A percentile compares a stretch with the other conserved stretches of the same genome.
Conservation (phyloP, 2,329 filamentous ascomycete species). For the Aspergillus udagawae region DNA sequence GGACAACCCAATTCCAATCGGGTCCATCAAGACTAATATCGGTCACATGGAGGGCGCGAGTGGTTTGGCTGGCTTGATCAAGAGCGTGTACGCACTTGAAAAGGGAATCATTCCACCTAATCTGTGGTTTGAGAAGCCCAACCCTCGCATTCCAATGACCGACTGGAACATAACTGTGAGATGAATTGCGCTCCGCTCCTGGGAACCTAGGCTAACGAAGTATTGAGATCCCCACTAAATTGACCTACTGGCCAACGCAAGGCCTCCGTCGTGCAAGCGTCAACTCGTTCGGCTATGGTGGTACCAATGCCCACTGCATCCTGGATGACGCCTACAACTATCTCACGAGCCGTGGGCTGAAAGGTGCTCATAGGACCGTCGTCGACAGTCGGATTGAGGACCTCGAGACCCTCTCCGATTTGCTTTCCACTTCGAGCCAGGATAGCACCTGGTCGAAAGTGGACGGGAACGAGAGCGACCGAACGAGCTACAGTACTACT, state of each 20-base stretch:
- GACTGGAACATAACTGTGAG: background rate
- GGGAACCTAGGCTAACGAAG: too few relatives aligned
- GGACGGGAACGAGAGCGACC: too few relatives aligned
- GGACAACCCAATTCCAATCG: constrained; percentile 1
- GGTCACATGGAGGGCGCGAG: constrained; percentile 28
- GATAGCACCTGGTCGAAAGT: too few relatives aligned
- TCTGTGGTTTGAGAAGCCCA: too few relatives aligned
- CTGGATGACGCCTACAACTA: constrained; percentile 7
- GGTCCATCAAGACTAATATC: constrained; percentile 4
- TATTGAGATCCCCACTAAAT: background rate
- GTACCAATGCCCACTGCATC: constrained; percentile 17
- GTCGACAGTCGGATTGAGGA: background rate
- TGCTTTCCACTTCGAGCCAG: too few relatives aligned
- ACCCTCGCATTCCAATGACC: too few relatives aligned
- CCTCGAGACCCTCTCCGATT: too few relatives aligned
- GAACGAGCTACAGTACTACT: too few relatives aligned
- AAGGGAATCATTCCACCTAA: constrained; percentile 36
- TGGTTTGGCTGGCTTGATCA: constrained; percentile 41
- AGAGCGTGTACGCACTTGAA: constrained; percentile 42
- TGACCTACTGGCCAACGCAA: constrained; percentile 5
- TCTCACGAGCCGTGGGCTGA: background rate
- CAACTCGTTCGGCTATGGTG: constrained; percentile 18
- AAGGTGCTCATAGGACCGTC: background rate
- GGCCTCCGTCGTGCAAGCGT: constrained; percentile 8
- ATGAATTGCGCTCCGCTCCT: too few relatives aligned